Evolutionary conservation across 2,329 filamentous ascomycete species (phyloP), one percentile per base, ranked within the genome.

Genomic region (Gaeumannomyces tritici): DNA sequence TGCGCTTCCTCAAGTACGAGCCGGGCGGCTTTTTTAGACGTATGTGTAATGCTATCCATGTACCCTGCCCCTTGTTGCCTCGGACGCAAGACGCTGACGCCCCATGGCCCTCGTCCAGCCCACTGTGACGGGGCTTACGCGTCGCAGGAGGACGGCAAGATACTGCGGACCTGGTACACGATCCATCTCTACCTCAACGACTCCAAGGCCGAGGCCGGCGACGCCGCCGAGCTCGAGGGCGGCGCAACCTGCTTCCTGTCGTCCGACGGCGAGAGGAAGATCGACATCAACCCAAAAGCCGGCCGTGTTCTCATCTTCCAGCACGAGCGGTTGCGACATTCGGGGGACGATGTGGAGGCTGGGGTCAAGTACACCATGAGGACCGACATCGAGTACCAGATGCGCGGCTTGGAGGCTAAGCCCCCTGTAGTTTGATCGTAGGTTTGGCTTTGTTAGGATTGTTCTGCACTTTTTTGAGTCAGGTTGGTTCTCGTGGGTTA

Each of bases 1-100:
- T 93, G 81, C 78, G 91, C 31, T 93, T 93, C 68, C 75, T 96
- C 60, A 87, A 84, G 69, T 95, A 95, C 71, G 79, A 80, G 0
- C 74, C 79, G 0, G 89, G 89, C 0, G 86, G 92, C 68, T 93
- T 87, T 70, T 95, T 96, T 69, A 82, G 80, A 64, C 79, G 77
- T 78, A 60, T 60, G 33, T 60, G n/a, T 9, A 24, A 24, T 55
- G 5, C 21, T 31, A 9, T 31, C 5, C 29, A 5, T 31, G 29
- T n/a, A n/a, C n/a, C n/a, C n/a, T n/a, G n/a, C n/a, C n/a, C 29
- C 9, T 33, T 11, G 31, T 11, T 12, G 27, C 51, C 12, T 18
- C 33, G 8, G 42, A 47, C 18, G 4, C 42, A 15, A n/a, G n/a
- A n/a, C n/a, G 42, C 42, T 47, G 42, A 47, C 8, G 42, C 21